phyloP scores from a whole-genome alignment of 2,329 filamentous ascomycete genomes.

The Fusarium sp. region DNA sequence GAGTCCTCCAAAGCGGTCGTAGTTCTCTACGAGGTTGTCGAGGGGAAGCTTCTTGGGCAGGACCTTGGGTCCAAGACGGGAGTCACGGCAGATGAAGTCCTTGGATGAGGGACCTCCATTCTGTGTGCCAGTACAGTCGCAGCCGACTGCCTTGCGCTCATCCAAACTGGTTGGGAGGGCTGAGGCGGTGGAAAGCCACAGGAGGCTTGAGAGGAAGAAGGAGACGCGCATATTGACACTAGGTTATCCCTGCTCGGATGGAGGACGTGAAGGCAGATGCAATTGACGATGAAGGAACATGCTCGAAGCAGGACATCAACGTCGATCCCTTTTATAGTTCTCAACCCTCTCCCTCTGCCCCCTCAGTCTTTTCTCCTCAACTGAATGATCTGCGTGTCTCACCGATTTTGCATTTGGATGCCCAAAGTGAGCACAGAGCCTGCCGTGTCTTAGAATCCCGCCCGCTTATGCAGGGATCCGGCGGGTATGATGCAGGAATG shows the following conservation, averaged over 20 bases:
- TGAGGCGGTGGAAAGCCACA: constrained; percentile 28
- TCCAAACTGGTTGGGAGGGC: constrained; percentile 23
- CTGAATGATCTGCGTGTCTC: constrained; percentile 9
- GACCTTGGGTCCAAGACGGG: constrained; percentile 50
- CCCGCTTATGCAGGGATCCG: constrained; percentile 8
- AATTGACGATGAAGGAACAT: background rate
- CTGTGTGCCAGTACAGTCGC: constrained; percentile 40
- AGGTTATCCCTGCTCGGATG: background rate
- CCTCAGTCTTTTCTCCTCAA: background rate
- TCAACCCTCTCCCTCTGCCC: background rate
- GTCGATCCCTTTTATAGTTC: background rate
- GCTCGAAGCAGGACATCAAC: rapidly evolving
- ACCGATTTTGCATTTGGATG: constrained; percentile 3
- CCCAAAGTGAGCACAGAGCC: constrained; percentile 5
- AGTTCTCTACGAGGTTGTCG: constrained; percentile 44
- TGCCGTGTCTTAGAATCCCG: constrained; percentile 13
- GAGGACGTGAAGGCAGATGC: background rate
- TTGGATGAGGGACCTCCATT: constrained; percentile 24
- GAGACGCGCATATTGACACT: constrained; percentile 30
- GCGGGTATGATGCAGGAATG: background rate
- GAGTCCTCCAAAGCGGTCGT: constrained; percentile 53
- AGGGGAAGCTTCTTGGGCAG: constrained; percentile 52
- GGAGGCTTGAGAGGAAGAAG: constrained; percentile 22
- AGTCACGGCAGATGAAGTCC: constrained; percentile 51
- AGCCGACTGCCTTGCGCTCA: constrained; percentile 11